These are phyloP conservation scores for Fusarium sp. DNA, from an alignment of 2,329 filamentous ascomycete species.

Conservation along the genomic window DNA sequence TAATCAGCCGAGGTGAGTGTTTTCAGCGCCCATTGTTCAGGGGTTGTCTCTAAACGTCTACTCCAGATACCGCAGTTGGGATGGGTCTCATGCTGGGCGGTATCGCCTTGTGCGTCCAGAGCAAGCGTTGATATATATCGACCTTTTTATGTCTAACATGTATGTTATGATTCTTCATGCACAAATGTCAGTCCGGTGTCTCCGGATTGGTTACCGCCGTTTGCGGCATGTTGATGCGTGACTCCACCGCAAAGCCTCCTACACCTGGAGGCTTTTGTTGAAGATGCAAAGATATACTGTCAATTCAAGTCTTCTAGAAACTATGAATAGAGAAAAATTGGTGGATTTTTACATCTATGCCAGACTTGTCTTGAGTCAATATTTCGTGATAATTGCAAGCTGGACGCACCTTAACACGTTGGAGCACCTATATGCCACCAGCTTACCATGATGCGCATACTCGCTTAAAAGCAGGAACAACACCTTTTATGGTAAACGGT, in stretches of 20 bases:
- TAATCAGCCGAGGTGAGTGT: slow-evolving; percentile 80
- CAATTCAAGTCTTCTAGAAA: not conserved
- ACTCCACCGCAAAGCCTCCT: slow-evolving; percentile 34
- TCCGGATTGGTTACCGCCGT: slow-evolving; percentile 40
- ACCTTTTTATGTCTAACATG: not conserved
- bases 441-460: not conserved
- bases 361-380: not conserved
- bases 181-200: slow-evolving; percentile 11
- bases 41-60: not conserved
- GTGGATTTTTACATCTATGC: not conserved
- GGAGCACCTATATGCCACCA: not conserved
- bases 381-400: not conserved
- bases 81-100: slow-evolving; percentile 83
- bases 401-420: not conserved
- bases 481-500: not conserved
- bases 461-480: not conserved
- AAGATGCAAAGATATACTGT: not conserved
- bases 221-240: slow-evolving; percentile 13
- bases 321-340: not conserved
- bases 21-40: not conserved
- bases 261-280: not conserved
- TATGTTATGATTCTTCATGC: slow-evolving; percentile 17
- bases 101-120: slow-evolving; percentile 86
- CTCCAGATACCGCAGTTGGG: slow-evolving; percentile 81
- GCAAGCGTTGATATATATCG: slow-evolving; percentile 58